Evolutionary conservation across 192 early-diverging fungal species (phyloP).

Genomic region (Coemansia sp.): DNA sequence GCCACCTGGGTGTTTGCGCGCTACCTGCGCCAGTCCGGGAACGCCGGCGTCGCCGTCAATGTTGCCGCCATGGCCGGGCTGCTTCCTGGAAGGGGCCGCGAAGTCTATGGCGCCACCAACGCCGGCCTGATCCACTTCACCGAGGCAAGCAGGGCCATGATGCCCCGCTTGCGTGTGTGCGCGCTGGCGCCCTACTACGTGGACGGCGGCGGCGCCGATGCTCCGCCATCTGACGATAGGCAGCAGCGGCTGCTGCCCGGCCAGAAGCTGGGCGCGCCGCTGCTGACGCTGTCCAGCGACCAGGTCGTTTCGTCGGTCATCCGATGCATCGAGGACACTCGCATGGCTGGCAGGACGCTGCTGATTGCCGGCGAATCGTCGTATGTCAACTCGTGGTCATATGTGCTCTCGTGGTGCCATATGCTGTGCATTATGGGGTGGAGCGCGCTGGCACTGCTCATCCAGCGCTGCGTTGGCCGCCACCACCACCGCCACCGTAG

Average conservation of each 20-base stretch:
- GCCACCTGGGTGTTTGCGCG: slow-evolving; percentile 39
- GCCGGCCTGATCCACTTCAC: slow-evolving; percentile 44
- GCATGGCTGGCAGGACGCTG: slow-evolving; percentile 31
- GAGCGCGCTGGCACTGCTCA: slow-evolving; percentile 25
- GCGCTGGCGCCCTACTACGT: slow-evolving; percentile 39
- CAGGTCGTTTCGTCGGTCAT: slow-evolving; percentile 41
- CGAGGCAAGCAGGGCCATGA: slow-evolving; percentile 19
- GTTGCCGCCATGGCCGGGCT: slow-evolving; percentile 37
- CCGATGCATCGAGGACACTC: slow-evolving; percentile 41
- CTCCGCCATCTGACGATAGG: not conserved
- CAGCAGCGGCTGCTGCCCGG: slow-evolving; percentile 37
- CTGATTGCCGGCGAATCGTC: slow-evolving; percentile 41
- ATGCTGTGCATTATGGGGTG: slow-evolving; percentile 39
- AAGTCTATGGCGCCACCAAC: slow-evolving; percentile 35
- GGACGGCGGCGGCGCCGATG: not conserved
- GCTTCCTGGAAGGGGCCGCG: slow-evolving; percentile 23
- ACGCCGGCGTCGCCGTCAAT: slow-evolving; percentile 29
- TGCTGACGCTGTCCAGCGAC: slow-evolving; percentile 36
- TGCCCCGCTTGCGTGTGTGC: slow-evolving; percentile 23
- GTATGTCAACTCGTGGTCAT: slow-evolving; percentile 25
- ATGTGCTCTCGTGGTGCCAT: slow-evolving; percentile 25
- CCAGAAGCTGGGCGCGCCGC: slow-evolving; percentile 22
- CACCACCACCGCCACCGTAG: not conserved
- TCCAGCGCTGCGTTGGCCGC: slow-evolving; percentile 6
- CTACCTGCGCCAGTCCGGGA: slow-evolving; percentile 20